Conservation (phyloP, 2,329 filamentous ascomycete species). For the Truncatella angustata region DNA sequence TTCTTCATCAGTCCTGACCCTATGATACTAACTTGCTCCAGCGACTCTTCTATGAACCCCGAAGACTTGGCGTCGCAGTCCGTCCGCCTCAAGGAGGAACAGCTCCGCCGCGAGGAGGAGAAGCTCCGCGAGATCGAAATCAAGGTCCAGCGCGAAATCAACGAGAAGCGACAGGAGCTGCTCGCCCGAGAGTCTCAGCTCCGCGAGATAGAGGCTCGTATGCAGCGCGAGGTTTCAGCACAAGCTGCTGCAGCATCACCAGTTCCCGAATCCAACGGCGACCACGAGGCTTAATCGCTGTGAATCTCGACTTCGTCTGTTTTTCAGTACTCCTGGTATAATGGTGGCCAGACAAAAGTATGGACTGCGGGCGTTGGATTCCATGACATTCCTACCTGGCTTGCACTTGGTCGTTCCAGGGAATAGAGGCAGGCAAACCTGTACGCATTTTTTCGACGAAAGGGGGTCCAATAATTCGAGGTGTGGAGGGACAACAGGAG, state of each 20-base stretch:
- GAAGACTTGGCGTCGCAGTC: slow-evolving; percentile 96
- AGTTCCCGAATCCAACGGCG: slow-evolving; percentile 51
- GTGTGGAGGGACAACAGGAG: neutral
- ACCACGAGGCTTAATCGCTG: slow-evolving; percentile 44
- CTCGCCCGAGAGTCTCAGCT: slow-evolving; percentile 96
- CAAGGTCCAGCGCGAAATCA: slow-evolving; percentile 99
- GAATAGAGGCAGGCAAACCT: slow-evolving; percentile 13
- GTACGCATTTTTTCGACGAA: neutral
- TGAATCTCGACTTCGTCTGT: slow-evolving; percentile 18
- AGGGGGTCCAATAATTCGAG: slow-evolving; percentile 5
- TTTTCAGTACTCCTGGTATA: slow-evolving; percentile 24
- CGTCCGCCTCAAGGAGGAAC: slow-evolving; percentile 98
- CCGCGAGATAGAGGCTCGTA: slow-evolving; percentile 96
- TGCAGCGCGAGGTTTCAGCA: slow-evolving; percentile 79
- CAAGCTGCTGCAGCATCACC: slow-evolving; percentile 37
- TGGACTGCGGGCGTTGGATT: slow-evolving; percentile 28
- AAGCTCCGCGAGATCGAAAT: slow-evolving; percentile 99
- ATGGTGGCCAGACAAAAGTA: slow-evolving; percentile 21
- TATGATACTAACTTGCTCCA: slow-evolving; percentile 34
- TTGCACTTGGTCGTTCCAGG: neutral
- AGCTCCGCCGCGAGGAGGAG: slow-evolving; percentile 98
- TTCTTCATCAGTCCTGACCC: neutral
- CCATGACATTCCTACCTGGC: slow-evolving; percentile 27
- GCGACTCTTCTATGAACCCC: slow-evolving; percentile 92
- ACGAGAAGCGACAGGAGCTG: slow-evolving; percentile 98